phyloP scores from a whole-genome alignment of 371 early-diverging fungal genomes.

The Mortierella sp. region DNA sequence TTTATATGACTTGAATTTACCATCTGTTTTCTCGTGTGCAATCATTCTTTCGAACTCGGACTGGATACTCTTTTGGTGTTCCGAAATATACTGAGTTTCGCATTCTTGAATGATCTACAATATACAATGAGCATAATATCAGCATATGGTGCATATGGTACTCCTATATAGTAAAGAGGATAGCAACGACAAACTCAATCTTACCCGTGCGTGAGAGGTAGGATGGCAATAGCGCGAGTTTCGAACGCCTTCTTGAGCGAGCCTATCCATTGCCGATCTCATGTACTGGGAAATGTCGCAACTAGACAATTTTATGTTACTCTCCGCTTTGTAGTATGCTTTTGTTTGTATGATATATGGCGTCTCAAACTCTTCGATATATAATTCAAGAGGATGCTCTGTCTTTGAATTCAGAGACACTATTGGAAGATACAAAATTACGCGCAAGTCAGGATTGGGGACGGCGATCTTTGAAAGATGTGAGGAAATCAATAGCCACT shows the following conservation, averaged over 20 bases:
- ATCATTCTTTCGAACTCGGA: constrained; percentile 81
- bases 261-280: constrained; percentile 65
- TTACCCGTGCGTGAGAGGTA: constrained; percentile 72
- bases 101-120: constrained; percentile 77
- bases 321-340: constrained; percentile 81
- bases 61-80: constrained; percentile 75
- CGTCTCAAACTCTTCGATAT: constrained; percentile 85
- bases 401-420: constrained; percentile 79
- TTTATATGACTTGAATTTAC: constrained; percentile 46
- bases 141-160: neutral
- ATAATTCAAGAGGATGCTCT: constrained; percentile 77
- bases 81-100: constrained; percentile 80
- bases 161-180: neutral
- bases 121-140: neutral
- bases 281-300: constrained; percentile 79
- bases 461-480: neutral
- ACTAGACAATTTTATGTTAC: constrained; percentile 69
- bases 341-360: constrained; percentile 78
- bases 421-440: constrained; percentile 14
- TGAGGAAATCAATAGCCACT: neutral
- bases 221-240: constrained; percentile 70
- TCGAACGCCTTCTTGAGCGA: constrained; percentile 44
- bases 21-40: constrained; percentile 70
- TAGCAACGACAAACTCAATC: neutral
- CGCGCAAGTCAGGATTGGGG: neutral